Evolutionary conservation across 2,329 filamentous ascomycete genomes (phyloP), one percentile per base, ranked within the genome.

Genomic region (Colletotrichum sublineola): DNA sequence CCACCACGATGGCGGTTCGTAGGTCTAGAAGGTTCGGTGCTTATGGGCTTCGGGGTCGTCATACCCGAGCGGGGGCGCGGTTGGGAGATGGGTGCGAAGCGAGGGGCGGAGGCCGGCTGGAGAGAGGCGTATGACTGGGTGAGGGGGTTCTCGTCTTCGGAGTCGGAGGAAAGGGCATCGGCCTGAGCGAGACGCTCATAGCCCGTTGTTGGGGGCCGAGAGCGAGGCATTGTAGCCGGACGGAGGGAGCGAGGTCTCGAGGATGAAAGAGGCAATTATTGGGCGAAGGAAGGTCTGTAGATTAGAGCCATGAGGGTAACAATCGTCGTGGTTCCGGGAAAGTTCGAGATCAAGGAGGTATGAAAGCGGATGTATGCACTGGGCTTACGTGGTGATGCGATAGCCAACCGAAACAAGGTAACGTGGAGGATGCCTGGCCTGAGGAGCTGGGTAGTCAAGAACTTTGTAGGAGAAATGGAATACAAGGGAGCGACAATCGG

Each of bases 141-240:
- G 73, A 90, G 83, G 74, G 88, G 85, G 70, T 91, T 90, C 57
- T 90, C 86, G 68, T 92, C 90, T 68, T 92, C 89, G 66, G 91
- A 93, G 69, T 92, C 90, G 78, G 93, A 91, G 81, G 91, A 92
- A 77, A 92, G 87, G 76, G 92, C 90, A 79, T 95, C 93, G 76
- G 93, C 93, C 83, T 96, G 94, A 74, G 93, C 92, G 71, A 96
- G 91, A 79, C 93, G 93, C 82, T 94, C 93, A 84, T 96, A 96
- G 82, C 94, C 94, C 75, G 94, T 95, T 55, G 92, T 93, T 71
- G 92, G 87, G 74, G 92, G 93, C 70, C 92, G 88, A 74, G 85
- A 85, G 80, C 89, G 90, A 77, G 92, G 87, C 92, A 94, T 94
- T 75, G 78, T 85, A 76, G 69, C 63, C 33, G 40, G 40, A 40